Conservation (phyloP, 495 filamentous ascomycete species). For the Penicillium coffeae region DNA sequence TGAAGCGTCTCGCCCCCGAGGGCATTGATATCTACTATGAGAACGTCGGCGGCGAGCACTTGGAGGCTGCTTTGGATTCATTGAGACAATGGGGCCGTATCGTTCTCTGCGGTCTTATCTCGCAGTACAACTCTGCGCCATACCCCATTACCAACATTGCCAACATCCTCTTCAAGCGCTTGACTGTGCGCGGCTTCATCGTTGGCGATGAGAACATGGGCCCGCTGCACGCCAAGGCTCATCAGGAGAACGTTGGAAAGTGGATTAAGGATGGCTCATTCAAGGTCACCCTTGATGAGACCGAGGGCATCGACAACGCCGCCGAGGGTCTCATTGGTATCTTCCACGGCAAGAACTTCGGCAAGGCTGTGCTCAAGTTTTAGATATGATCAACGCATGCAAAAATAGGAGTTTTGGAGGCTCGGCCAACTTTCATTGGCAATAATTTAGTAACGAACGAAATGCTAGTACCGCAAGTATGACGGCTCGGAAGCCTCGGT, state of each 20-base stretch:
- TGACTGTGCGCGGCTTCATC: constrained; percentile 76
- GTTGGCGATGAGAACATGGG: constrained; percentile 64
- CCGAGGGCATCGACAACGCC: constrained; percentile 78
- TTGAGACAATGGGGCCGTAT: constrained; percentile 73
- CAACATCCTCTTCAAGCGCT: constrained; percentile 50
- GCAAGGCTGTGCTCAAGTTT: constrained; percentile 83
- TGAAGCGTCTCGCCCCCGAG: constrained; percentile 70
- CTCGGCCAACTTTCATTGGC: too few species aligned
- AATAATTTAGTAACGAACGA: too few species aligned
- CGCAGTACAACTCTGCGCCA: constrained; percentile 67
- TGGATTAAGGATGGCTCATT: constrained; percentile 84
- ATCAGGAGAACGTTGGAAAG: constrained; percentile 74
- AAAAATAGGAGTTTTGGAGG: too few species aligned
- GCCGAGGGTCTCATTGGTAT: constrained; percentile 82
- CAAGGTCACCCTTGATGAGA: constrained; percentile 66
- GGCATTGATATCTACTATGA: constrained; percentile 96
- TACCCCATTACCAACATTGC: constrained; percentile 69
- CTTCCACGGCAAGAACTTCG: constrained; percentile 83
- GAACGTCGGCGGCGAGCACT: constrained; percentile 87
- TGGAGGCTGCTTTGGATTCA: constrained; percentile 68
- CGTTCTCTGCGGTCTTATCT: constrained; percentile 66
- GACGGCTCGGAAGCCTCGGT: constrained; percentile 6
- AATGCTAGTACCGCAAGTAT: too few species aligned
- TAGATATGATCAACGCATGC: constrained; percentile 18
- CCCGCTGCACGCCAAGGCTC: constrained; percentile 65